phyloP scores from a whole-genome alignment of 2,329 filamentous ascomycete species.

The Salinomyces thailandicus region DNA sequence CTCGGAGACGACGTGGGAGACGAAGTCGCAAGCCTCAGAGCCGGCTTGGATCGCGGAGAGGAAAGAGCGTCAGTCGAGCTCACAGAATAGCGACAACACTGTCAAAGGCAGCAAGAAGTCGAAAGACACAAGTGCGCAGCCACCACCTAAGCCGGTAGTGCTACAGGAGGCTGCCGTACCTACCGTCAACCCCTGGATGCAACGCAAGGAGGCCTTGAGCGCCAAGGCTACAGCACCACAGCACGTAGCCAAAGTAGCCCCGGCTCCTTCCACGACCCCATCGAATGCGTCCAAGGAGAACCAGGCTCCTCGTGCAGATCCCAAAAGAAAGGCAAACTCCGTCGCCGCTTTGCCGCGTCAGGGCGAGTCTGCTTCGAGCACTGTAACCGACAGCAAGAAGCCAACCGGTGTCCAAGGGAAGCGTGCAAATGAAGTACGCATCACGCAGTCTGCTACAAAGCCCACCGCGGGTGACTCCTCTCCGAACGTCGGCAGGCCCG shows the following conservation, averaged over 20 bases:
- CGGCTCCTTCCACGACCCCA: conserved; percentile 2
- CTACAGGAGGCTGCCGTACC: conserved; percentile 75
- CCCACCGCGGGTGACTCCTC: conserved; percentile 9
- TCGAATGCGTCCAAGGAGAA: conserved; percentile 17
- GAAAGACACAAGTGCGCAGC: conserved; percentile 14
- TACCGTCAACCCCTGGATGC: conserved; percentile 76
- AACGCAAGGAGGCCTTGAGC: conserved; percentile 58
- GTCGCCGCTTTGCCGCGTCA: conserved; percentile 10
- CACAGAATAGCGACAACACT: conserved; percentile 8
- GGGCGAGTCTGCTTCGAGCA: conserved; percentile 4
- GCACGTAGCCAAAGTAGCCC: conserved; percentile 9
- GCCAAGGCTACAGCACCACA: conserved; percentile 37
- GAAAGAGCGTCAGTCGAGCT: conserved; percentile 21
- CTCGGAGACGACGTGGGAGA: conserved; percentile 58
- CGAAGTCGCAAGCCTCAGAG: conserved; percentile 51
- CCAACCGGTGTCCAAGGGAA: conserved; percentile 12
- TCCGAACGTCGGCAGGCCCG: conserved; percentile 4
- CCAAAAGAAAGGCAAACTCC: conserved; percentile 19
- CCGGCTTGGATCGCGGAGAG: conserved; percentile 52
- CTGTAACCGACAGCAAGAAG: conserved; percentile 13
- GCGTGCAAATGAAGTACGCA: conserved; percentile 10
- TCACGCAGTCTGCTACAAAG: conserved; percentile 9
- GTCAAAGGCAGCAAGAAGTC: conserved; percentile 13
- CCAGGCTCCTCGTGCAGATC: conserved; percentile 17
- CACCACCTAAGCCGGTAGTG: conserved; percentile 42